Base-by-base conservation (phyloP, 768 basidiomycete genomes). In the Lentinus brumalis region DNA sequence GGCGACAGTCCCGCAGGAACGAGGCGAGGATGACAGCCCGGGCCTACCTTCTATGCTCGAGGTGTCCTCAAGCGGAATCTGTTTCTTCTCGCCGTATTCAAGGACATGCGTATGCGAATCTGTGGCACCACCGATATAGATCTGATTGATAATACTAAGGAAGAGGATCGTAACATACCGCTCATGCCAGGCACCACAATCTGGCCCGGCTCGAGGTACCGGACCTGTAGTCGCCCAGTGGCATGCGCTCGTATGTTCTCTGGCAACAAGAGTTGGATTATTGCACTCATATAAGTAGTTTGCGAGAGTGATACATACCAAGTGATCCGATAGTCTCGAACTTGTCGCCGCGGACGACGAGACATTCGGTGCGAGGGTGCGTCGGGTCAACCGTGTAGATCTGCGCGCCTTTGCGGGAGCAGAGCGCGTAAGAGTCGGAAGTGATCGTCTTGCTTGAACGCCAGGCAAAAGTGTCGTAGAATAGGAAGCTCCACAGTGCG, bases 51-150 rank as follows among this genome's bases (percentile, higher is more conserved):
- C 71, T 26, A 86, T 77, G 3, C 83, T 84, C 44, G 75, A 77
- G 2, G 86, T 82, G 42, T 85, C 84, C 70, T 85, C 86, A 5
- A 94, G 77, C 50, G 86, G 82, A 41, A 92, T 79, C 58, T 84
- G 78, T 49, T 80, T 79, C 32, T 79, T 81, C 26, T 86, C 86
- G 14, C 92, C 92, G 67, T 92, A 91, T 71, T 91, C 89, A 3
- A 94, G 77, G 38, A 90, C 83, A 67, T 94, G 91, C 0, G 79
- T 87, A 74, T 93, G 91, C 3, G 91, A 88, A 73, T 93, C 91
- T 89, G 65, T 5, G n/a, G 35, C 6, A 35, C 35, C 7, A 35
- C 35, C 35, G 39, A 57, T 8, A 1, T 5, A 39, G 44, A 41
- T 18, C 44, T 50, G 38, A 35, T 11, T 35, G 15, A 16, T 29